phyloP scores from a whole-genome alignment of 371 early-diverging fungal species.

The Circinella minor region DNA sequence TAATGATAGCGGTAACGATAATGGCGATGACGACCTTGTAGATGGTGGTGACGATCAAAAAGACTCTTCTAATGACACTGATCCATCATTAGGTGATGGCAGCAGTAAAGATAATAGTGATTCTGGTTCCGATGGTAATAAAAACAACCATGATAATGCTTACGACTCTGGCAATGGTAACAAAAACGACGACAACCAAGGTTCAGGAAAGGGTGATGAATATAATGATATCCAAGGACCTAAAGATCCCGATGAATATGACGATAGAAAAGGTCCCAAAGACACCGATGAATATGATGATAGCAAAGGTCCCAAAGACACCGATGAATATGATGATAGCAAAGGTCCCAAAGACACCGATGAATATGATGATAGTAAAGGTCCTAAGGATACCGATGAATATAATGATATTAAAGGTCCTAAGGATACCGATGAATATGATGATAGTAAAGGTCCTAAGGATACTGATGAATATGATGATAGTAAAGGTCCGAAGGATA shows the following conservation, averaged over 20 bases:
- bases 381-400: not conserved
- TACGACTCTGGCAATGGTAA: too few relatives aligned
- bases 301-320: not conserved
- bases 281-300: not conserved
- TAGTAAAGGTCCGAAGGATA: not conserved
- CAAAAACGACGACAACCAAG: too few relatives aligned
- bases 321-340: not conserved
- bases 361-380: not conserved
- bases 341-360: not conserved
- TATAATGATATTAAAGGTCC: not conserved
- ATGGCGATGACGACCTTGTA: not conserved
- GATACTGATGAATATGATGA: not conserved
- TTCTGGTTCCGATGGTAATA: not conserved
- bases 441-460: not conserved
- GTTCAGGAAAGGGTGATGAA: too few relatives aligned
- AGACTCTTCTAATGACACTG: not conserved
- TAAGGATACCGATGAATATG: not conserved
- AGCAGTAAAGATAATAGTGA: not conserved
- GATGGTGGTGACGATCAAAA: not conserved
- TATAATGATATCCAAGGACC: too few relatives aligned
- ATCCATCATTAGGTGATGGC: not conserved
- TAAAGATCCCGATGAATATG: not conserved
- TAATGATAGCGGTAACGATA: not conserved
- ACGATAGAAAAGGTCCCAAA: not conserved
- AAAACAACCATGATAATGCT: not conserved